Conservation (phyloP, 495 filamentous ascomycete genomes). For the Friedmanniomyces simplex region DNA sequence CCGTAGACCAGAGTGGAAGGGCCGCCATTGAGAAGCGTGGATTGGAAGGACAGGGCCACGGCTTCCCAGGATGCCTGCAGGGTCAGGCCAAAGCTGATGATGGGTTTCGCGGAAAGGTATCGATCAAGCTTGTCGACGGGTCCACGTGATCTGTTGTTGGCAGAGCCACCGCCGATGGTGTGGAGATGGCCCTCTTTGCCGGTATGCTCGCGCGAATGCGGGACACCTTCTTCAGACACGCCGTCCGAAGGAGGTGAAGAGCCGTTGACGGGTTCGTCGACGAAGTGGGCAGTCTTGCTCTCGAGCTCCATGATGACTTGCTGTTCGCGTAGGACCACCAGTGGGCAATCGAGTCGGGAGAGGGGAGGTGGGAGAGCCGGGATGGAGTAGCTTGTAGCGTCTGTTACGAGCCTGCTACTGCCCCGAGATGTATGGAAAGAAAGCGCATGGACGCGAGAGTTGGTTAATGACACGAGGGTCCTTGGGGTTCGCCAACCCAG, state of each 20-base stretch:
- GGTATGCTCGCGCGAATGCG: not conserved
- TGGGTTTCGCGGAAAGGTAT: not conserved
- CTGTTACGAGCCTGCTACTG: too few species aligned
- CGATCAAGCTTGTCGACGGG: not conserved
- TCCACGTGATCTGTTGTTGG: not conserved
- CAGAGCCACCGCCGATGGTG: not conserved
- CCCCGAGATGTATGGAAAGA: too few species aligned
- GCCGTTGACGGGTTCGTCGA: not conserved
- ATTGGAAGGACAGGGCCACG: constrained; percentile 19
- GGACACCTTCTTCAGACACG: not conserved
- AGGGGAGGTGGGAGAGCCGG: too few species aligned
- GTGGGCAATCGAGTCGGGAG: too few species aligned
- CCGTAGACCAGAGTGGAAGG: constrained; percentile 30
- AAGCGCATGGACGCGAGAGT: too few species aligned
- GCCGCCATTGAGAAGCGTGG: constrained; percentile 27
- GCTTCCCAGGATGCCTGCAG: constrained; percentile 27
- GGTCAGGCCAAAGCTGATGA: constrained; percentile 20
- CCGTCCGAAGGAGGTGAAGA: not conserved
- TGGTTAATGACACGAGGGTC: too few species aligned
- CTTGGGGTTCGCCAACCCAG: too few species aligned
- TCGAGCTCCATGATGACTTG: not conserved
- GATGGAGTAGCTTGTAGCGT: too few species aligned
- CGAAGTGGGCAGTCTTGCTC: not conserved
- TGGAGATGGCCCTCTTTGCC: not conserved
- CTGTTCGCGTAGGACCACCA: too few species aligned